phyloP scores from a whole-genome alignment of 2,329 filamentous ascomycete species.

The Talaromyces sp. region DNA sequence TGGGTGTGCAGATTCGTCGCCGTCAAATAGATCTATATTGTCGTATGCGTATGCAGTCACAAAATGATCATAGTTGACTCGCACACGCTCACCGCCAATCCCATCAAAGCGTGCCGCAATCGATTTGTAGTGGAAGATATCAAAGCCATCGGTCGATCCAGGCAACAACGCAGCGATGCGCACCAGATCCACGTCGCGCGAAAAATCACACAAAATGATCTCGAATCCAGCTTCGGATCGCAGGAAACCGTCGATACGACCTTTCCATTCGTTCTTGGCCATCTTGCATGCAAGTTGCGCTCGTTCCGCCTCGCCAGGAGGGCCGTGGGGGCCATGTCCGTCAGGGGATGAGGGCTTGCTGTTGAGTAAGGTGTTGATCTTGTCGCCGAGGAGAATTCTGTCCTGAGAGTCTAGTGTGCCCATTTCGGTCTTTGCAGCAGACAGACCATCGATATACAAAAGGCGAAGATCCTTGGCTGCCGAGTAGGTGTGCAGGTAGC shows the following conservation, averaged over 20 bases:
- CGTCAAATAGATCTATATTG: constrained; percentile 32
- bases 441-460: constrained; percentile 65
- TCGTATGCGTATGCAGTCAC: constrained; percentile 42
- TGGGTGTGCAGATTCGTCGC: neutral
- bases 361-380: neutral
- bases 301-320: constrained; percentile 42
- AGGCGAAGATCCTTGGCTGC: constrained; percentile 53
- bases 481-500: constrained; percentile 63
- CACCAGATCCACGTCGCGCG: constrained; percentile 30
- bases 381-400: constrained; percentile 45
- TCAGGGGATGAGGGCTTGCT: neutral
- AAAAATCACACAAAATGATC: constrained; percentile 38
- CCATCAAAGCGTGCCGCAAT: constrained; percentile 25
- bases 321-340: constrained; percentile 18
- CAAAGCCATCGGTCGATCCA: neutral
- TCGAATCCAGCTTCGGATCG: constrained; percentile 2
- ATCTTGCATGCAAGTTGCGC: constrained; percentile 53
- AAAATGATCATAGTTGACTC: constrained; percentile 44
- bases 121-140: constrained; percentile 17
- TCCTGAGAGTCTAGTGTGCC: constrained; percentile 67
- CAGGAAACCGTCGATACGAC: constrained; percentile 5
- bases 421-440: constrained; percentile 58
- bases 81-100: constrained; percentile 35
- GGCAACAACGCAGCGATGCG: constrained; percentile 22
- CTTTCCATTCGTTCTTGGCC: constrained; percentile 44